Evolutionary conservation across 257 asterid species (phyloP), one percentile per base, ranked within the genome.

Genomic region (Penstemon davidsonii): DNA sequence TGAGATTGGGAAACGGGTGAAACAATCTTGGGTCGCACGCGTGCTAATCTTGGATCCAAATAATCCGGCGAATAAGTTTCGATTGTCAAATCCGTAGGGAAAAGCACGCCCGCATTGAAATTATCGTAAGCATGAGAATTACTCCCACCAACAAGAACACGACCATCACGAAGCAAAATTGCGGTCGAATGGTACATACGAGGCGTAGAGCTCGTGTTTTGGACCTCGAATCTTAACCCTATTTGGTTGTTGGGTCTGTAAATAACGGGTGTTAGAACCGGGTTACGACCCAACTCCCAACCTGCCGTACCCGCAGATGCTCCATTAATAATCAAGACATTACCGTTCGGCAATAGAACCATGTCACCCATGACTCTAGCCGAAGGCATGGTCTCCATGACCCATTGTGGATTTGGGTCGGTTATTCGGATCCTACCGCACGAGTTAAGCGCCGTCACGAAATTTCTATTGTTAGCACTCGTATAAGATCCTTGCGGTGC

Each of bases 381-480:
- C 60, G 10, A 10, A 3, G 81, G 81, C 81, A 76, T 76, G 7
- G 46, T 42, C 56, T 76, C 81, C 81, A 76, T 66, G 58, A 67
- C 73, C 81, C 81, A 76, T 60, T 66, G 60, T 4, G 88, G 88
- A 37, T 75, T 73, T 25, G 57, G 75, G 47, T 73, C 83, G 39
- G 72, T 77, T 52, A 83, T 61, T 39, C 46, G 44, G 5, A 83
- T 67, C 43, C 85, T 67, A 0, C 78, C 83, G 0, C 88, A 83
- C n/a, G 80, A 77, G 5, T 73, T 73, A 41, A 80, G 51, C 2
- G 84, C 88, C 7, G 64, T 70, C 6, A 64, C 5, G 47, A 78
- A 80, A 3, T 45, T 45, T 4, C 83, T 75, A 1, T 52, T 64
- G 4, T 6, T 5, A 0, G 80, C 79, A 3, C 55, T 75, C 0